These are phyloP conservation scores for Dactylonectria estremocensis DNA, from an alignment of 2,329 filamentous ascomycete genomes.

Conservation along the genomic window DNA sequence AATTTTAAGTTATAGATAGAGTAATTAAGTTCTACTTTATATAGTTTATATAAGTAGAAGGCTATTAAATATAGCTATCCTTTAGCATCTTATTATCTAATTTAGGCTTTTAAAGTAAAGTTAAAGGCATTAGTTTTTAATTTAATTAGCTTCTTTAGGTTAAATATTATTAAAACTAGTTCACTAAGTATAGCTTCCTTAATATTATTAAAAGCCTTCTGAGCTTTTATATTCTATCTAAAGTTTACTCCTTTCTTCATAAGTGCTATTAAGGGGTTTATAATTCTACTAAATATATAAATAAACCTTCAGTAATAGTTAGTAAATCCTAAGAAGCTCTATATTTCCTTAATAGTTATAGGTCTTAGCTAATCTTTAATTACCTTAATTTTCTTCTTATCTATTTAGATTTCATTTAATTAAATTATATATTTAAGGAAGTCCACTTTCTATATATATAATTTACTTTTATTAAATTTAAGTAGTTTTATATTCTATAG, in stretches of 20 bases:
- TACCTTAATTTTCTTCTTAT: conserved; percentile 32
- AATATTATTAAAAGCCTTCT: conserved; percentile 22
- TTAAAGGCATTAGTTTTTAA: no score
- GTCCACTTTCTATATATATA: conserved; percentile 29
- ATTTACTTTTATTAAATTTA: conserved; percentile 34
- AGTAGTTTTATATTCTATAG: conserved; percentile 34
- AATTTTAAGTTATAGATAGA: conserved; percentile 43
- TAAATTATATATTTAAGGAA: conserved; percentile 34
- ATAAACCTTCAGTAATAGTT: conserved; percentile 41
- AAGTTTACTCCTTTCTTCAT: conserved; percentile 27
- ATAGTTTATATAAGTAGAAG: conserved; percentile 40
- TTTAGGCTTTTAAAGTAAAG: no score
- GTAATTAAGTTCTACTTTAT: conserved; percentile 45
- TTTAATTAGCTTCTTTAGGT: no score
- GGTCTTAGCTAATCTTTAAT: conserved; percentile 9
- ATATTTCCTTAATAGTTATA: conserved; percentile 30
- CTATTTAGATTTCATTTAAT: conserved; percentile 31
- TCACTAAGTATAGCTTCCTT: conserved; percentile 4
- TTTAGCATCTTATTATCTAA: conserved; percentile 15
- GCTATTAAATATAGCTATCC: conserved; percentile 29
- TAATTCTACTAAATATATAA: conserved; percentile 30
- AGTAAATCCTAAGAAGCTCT: conserved; percentile 34
- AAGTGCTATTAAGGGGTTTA: conserved; percentile 15
- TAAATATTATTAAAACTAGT: no score
- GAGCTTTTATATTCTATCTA: conserved; percentile 1